A percentile compares a stretch with the other conserved stretches of the same genome.
Conservation (phyloP, 768 basidiomycete genomes). For the Boletus patriciae region DNA sequence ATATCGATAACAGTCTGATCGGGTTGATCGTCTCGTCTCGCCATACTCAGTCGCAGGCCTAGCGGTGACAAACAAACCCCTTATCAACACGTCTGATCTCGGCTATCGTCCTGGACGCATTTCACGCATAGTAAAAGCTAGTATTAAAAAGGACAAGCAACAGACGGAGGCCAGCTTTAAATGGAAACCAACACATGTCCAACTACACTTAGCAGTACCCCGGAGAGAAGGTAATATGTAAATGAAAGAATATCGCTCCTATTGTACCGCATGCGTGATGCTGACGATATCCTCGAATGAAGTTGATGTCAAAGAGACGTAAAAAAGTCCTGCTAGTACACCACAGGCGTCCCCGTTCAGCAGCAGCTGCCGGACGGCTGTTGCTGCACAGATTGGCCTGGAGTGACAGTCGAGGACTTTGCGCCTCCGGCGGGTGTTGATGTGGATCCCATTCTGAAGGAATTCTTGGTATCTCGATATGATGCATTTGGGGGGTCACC, state of each 20-base stretch:
- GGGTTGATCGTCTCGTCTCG: not conserved
- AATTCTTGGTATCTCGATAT: not conserved
- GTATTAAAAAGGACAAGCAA: constrained; percentile 26
- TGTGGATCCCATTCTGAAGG: constrained; percentile 77
- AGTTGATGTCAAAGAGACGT: constrained; percentile 17
- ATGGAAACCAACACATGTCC: constrained; percentile 30
- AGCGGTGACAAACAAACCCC: not conserved
- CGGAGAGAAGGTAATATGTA: constrained; percentile 34
- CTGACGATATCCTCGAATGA: constrained; percentile 26
- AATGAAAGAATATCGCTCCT: constrained; percentile 35
- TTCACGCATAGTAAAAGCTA: constrained; percentile 10
- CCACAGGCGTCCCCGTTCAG: constrained; percentile 42
- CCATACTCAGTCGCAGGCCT: not conserved
- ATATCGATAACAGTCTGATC: constrained; percentile 24
- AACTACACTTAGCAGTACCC: constrained; percentile 25
- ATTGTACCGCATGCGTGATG: constrained; percentile 31
- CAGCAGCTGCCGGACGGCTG: constrained; percentile 77
- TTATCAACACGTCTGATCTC: not conserved
- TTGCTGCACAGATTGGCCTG: constrained; percentile 81
- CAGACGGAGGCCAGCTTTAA: constrained; percentile 25
- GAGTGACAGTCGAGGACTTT: constrained; percentile 82
- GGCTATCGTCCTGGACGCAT: not conserved
- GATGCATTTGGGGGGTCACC: constrained; percentile 15
- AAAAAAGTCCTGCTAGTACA: constrained; percentile 18
- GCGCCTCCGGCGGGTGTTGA: constrained; percentile 70